phyloP scores from a whole-genome alignment of 768 basidiomycete species.

The Collybiopsis confluens region DNA sequence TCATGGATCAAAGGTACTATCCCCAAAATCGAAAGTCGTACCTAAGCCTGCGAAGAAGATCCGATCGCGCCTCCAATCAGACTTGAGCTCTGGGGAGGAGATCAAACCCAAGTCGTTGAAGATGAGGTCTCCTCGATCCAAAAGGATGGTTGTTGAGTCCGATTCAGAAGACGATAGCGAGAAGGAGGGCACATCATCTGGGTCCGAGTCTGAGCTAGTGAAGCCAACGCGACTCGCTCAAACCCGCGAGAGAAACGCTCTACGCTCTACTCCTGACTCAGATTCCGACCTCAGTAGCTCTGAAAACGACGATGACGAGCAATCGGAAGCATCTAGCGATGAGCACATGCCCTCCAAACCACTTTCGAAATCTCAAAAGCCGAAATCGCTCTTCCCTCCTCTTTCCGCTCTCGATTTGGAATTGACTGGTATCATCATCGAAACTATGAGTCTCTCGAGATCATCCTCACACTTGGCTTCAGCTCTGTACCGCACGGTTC shows the following conservation, averaged over 20 bases:
- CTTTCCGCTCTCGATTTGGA: slow-evolving; percentile 31
- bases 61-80: background rate
- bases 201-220: background rate
- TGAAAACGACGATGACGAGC: background rate
- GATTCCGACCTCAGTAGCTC: background rate
- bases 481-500: slow-evolving; percentile 44
- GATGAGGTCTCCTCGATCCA: background rate
- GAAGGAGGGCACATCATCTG: background rate
- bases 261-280: background rate
- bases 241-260: background rate
- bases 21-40: background rate
- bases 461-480: slow-evolving; percentile 61
- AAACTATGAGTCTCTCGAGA: slow-evolving; percentile 67
- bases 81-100: background rate
- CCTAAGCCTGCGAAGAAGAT: background rate
- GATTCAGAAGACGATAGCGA: background rate
- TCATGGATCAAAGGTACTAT: background rate
- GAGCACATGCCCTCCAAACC: background rate
- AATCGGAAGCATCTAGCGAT: background rate
- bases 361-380: background rate
- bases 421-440: slow-evolving; percentile 63
- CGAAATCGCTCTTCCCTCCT: background rate
- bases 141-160: background rate
- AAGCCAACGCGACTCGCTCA: background rate
- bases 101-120: background rate